phyloP scores from a whole-genome alignment of 1,139 yeast genomes.

The Geotrichum klebahnii region DNA sequence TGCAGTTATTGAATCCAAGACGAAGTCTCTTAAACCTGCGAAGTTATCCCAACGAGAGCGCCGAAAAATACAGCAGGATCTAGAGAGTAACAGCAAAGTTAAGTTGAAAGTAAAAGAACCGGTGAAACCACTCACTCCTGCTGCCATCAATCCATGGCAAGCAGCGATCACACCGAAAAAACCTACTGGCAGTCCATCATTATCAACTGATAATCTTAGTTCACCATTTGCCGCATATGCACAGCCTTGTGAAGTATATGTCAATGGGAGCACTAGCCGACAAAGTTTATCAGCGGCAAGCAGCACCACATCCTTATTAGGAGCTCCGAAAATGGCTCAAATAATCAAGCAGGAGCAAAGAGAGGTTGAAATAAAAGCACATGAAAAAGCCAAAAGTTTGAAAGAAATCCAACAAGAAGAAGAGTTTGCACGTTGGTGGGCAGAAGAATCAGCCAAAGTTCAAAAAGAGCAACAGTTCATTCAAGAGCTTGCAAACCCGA shows the following conservation, averaged over 20 bases:
- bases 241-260: neutral
- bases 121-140: conserved; percentile 18
- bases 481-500: conserved; percentile 9
- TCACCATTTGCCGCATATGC: conserved; percentile 13
- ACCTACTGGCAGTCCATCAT: neutral
- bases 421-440: conserved; percentile 82
- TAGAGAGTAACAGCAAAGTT: conserved; percentile 11
- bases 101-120: conserved; percentile 6
- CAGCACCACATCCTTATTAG: conserved; percentile 6
- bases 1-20: conserved; percentile 12
- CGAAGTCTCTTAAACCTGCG: conserved; percentile 17
- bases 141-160: conserved; percentile 26
- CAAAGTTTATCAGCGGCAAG: conserved; percentile 5
- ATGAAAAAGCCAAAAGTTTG: conserved; percentile 45
- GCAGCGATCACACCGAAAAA: conserved; percentile 18
- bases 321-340: conserved; percentile 28
- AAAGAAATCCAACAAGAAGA: conserved; percentile 74
- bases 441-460: conserved; percentile 58
- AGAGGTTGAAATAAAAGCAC: conserved; percentile 41
- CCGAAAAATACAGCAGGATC: conserved; percentile 38
- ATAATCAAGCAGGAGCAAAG: conserved; percentile 50
- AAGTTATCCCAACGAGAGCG: conserved; percentile 53
- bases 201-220: neutral
- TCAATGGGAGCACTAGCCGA: neutral
- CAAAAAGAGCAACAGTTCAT: conserved; percentile 37